Percentiles rank a stretch among this genome's conserved stretches.
These are phyloP conservation scores for Metrosideros polymorpha DNA, from an alignment of 441 rosid species.

Conservation along the genomic window DNA sequence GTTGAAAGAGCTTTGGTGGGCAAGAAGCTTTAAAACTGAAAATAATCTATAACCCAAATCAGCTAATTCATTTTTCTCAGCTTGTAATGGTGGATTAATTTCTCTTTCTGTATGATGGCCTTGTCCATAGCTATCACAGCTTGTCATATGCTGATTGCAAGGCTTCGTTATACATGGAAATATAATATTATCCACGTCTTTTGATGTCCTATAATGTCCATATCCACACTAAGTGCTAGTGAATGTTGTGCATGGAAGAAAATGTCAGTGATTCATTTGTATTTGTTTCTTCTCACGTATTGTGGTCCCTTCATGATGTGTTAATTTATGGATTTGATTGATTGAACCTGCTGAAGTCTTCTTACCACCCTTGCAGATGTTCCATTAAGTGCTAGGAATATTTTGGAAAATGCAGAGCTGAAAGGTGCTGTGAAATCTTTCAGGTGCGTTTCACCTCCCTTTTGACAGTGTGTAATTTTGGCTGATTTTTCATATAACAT, in stretches of 20 bases:
- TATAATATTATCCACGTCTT: not conserved
- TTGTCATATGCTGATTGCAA: not conserved
- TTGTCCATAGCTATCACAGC: not conserved
- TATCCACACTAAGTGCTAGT: not conserved
- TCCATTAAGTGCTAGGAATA: slow-evolving; percentile 77
- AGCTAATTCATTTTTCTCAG: not conserved
- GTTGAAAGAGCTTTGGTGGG: not conserved
- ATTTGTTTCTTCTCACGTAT: not conserved
- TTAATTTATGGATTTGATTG: not conserved
- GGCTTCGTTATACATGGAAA: not conserved
- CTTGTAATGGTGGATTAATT: not conserved
- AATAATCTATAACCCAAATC: not conserved
- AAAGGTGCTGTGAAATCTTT: slow-evolving; percentile 79
- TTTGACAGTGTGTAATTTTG: not conserved
- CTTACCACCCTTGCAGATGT: slow-evolving; percentile 33
- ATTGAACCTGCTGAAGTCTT: not conserved
- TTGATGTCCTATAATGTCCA: not conserved
- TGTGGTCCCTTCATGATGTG: not conserved
- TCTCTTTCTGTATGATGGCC: not conserved
- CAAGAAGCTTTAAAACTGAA: not conserved
- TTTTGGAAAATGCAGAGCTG: slow-evolving; percentile 76
- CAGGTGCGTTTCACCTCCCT: slow-evolving; percentile 37
- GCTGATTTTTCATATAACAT: not conserved
- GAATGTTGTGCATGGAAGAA: not conserved
- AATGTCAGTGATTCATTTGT: not conserved